These are phyloP conservation scores for Colletotrichum spaethianum DNA, from an alignment of 2,329 filamentous ascomycete genomes.

Conservation along the genomic window DNA sequence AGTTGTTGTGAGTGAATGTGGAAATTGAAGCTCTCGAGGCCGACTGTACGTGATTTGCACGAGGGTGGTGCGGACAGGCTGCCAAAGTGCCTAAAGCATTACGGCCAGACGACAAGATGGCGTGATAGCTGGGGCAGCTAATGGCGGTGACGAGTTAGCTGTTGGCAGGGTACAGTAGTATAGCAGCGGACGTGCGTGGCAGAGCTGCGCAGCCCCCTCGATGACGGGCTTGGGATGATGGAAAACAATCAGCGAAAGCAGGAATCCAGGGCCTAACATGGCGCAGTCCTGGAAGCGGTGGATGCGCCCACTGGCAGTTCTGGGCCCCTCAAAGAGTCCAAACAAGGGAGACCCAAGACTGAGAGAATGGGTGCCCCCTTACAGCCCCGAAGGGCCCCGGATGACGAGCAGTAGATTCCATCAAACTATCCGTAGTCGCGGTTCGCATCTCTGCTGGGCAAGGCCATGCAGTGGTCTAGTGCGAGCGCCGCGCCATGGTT, in stretches of 20 bases:
- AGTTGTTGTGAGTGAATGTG: not conserved
- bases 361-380: conserved; percentile 2
- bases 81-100: conserved; percentile 14
- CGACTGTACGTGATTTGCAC: not conserved
- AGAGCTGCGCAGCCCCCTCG: conserved; percentile 14
- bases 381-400: conserved; percentile 5
- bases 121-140: conserved; percentile 36
- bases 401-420: conserved; percentile 27
- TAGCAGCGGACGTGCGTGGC: conserved; percentile 29
- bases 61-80: not conserved
- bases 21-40: not conserved
- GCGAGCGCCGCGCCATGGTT: conserved; percentile 13
- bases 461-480: conserved; percentile 9
- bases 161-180: conserved; percentile 26
- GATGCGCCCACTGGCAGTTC: conserved; percentile 18
- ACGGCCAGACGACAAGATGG: conserved; percentile 33
- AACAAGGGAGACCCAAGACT: conserved; percentile 23
- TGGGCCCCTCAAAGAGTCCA: conserved; percentile 1
- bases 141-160: conserved; percentile 34
- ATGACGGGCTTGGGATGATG: conserved; percentile 33
- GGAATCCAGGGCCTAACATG: conserved; percentile 16
- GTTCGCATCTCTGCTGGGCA: not conserved
- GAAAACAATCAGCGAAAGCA: conserved; percentile 35
- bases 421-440: not conserved
- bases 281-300: conserved; percentile 21